phyloP scores from a whole-genome alignment of 345 rosid genomes.

The Aquilaria sinensis region DNA sequence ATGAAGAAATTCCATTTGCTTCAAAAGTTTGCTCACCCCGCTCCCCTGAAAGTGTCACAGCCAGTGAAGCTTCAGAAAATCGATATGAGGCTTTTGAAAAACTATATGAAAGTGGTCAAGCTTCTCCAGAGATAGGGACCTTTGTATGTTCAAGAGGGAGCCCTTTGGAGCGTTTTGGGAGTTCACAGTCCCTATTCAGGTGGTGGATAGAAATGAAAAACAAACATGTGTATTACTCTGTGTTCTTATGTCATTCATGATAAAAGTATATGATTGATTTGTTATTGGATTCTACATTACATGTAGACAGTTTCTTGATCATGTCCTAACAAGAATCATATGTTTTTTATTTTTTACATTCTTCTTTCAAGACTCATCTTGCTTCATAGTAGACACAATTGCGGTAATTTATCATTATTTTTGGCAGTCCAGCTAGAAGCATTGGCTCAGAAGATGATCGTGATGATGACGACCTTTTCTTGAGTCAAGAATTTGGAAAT shows the following conservation, averaged over 20 bases:
- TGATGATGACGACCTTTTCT: constrained; percentile 52
- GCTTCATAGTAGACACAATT: constrained; percentile 6
- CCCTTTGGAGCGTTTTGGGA: constrained; percentile 54
- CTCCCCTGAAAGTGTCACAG: constrained; percentile 55
- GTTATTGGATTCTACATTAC: background rate
- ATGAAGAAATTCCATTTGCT: constrained; percentile 51
- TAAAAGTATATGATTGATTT: constrained; percentile 6
- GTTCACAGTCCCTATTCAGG: constrained; percentile 81
- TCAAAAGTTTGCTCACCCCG: constrained; percentile 49
- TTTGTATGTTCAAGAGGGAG: constrained; percentile 31
- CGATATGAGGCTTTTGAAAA: constrained; percentile 51
- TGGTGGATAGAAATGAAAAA: constrained; percentile 19
- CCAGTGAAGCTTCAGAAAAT: constrained; percentile 63
- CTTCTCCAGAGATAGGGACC: constrained; percentile 61
- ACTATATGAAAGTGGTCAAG: constrained; percentile 40
- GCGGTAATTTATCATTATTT: constrained; percentile 37
- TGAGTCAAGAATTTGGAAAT: constrained; percentile 51
- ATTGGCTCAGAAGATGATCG: constrained; percentile 70
- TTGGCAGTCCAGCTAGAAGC: constrained; percentile 96
- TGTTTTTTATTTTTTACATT: background rate
- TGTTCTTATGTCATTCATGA: background rate
- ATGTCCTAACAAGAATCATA: too few relatives aligned
- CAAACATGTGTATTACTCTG: background rate
- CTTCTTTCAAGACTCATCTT: background rate
- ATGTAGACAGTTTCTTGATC: background rate